Base-by-base conservation (phyloP, 1,284 basidiomycete genomes). In the Trametes hirsuta region DNA sequence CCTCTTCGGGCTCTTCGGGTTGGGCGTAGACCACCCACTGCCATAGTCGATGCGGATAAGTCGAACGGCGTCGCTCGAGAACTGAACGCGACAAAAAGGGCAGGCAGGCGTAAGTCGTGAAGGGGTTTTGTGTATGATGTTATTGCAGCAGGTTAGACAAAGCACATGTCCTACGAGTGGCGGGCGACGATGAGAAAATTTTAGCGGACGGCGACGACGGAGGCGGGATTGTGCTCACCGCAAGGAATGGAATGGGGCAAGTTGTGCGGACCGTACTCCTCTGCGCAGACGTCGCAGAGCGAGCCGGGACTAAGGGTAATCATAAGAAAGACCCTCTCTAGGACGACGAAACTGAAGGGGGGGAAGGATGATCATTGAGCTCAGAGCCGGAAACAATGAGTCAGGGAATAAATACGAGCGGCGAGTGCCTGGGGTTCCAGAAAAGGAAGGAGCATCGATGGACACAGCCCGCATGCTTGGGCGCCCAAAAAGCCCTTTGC, bases 221-320 rank as follows among this genome's bases (percentile, higher is more conserved):
- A 59, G 55, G 47, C 63, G 48, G 41, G 44, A 8, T 30, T 4
- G 63, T 25, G 75, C 82, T 68, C 60, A 90, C 89, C 89, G 76
- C 90, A 91, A 58, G 89, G 85, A 72, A 91, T 90, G 61, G 84
- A 90, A 74, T 91, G 87, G 62, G 90, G 90, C 62, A 84, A 78
- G 74, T 85, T 84, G 68, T 85, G 85, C 57, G 85, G 79, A 69
- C 86, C 85, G 74, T 83, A 91, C 80, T 91, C 90, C 76, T 91
- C 88, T 72, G 89, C 89, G 79, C 89, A 91, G 71, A 91, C 89
- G 81, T 91, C 89, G 86, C 89, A 91, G 74, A 86, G 82, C 73
- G 87, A 90, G 77, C 87, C 87, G 74, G 86, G 82, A 78, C 79
- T 83, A 73, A 91, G 87, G 72, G 88, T 87, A 77, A 91, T 83